Conservation (phyloP, 2,329 filamentous ascomycete genomes). For the Exophiala viscosa region DNA sequence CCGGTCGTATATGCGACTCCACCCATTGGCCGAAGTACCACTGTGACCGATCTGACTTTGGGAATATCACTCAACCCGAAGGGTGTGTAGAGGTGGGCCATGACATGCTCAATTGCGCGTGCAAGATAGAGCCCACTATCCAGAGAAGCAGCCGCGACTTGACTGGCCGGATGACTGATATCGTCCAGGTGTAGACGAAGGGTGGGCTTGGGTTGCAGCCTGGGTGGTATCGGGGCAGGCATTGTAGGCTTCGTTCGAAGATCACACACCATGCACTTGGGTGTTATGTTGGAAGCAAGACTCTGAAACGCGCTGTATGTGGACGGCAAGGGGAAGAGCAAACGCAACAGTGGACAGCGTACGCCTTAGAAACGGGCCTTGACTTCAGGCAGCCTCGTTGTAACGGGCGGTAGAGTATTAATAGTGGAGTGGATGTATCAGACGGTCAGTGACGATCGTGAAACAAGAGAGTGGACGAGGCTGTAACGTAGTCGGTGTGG, state of each 20-base stretch:
- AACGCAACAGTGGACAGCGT: too few relatives aligned
- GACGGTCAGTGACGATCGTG: too few relatives aligned
- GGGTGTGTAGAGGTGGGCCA: constrained; percentile 65
- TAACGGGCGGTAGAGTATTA: too few relatives aligned
- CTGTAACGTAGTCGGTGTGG: too few relatives aligned
- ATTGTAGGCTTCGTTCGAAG: background rate
- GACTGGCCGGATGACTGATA: constrained; percentile 55
- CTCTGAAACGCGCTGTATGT: too few relatives aligned
- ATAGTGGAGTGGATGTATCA: too few relatives aligned
- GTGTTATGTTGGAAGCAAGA: too few relatives aligned
- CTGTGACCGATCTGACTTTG: constrained; percentile 76
- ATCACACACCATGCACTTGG: background rate
- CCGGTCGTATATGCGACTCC: constrained; percentile 90
- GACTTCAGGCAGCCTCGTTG: too few relatives aligned
- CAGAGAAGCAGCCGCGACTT: constrained; percentile 64
- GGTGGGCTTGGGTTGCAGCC: constrained; percentile 17
- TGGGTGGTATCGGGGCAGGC: constrained; percentile 8
- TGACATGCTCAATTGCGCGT: constrained; percentile 63
- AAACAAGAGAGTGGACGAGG: too few relatives aligned
- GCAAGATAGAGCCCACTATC: constrained; percentile 61
- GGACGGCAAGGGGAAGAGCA: too few relatives aligned
- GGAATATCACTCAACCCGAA: constrained; percentile 28
- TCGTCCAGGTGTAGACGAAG: constrained; percentile 37
- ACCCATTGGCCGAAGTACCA: constrained; percentile 72
- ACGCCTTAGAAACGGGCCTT: too few relatives aligned